phyloP scores from a whole-genome alignment of 176 grass and related monocot species.

The Avena atlantica region DNA sequence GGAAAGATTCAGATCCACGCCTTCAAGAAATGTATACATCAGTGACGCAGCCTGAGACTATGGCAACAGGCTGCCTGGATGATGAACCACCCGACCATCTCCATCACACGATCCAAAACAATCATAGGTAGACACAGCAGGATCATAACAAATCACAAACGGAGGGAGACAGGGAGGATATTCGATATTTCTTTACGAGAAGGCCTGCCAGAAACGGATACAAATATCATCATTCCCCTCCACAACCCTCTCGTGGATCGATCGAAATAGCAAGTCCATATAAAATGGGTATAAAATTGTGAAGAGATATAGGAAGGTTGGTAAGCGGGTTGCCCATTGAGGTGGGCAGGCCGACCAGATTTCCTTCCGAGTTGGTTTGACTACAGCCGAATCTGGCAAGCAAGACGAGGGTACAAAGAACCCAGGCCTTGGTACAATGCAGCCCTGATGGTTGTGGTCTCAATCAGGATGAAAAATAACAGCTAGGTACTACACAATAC shows the following conservation, averaged over 20 bases:
- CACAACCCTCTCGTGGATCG: background rate
- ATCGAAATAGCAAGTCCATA: background rate
- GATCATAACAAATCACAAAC: background rate
- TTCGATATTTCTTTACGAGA: conserved; percentile 21
- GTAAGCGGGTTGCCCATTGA: conserved; percentile 60
- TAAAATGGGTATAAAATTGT: too few species aligned
- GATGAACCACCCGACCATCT: conserved; percentile 32
- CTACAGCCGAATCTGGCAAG: conserved; percentile 58
- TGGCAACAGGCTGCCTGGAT: conserved; percentile 36
- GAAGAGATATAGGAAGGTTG: conserved; percentile 42
- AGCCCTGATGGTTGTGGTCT: background rate
- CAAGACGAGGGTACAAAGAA: conserved; percentile 41
- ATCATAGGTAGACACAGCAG: background rate
- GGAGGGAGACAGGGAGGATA: background rate
- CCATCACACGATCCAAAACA: conserved; percentile 18
- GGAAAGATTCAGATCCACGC: too few species aligned
- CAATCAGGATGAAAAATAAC: background rate
- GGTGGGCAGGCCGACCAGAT: conserved; percentile 56
- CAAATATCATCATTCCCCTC: background rate
- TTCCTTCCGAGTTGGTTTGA: conserved; percentile 56
- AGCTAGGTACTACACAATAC: too few species aligned
- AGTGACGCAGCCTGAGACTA: conserved; percentile 47
- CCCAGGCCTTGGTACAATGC: conserved; percentile 61
- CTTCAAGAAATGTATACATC: conserved; percentile 26
- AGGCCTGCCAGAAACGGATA: conserved; percentile 22